phyloP scores from a whole-genome alignment of 23 red algal genomes.

The Gracilaria caudata region DNA sequence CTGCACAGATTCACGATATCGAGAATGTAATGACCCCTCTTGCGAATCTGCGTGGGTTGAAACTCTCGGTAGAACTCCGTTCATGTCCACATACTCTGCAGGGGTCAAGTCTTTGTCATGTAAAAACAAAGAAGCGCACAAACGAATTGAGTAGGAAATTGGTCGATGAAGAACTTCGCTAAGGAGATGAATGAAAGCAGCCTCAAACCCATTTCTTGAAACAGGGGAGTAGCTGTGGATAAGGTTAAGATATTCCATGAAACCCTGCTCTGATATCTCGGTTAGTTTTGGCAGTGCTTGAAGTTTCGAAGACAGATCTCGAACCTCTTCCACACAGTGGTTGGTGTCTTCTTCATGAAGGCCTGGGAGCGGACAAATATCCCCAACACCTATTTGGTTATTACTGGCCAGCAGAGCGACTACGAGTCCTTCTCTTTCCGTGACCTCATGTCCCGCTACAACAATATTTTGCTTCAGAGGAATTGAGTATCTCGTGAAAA shows the following conservation, averaged over 20 bases:
- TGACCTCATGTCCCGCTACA: constrained; percentile 28
- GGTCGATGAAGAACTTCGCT: background rate
- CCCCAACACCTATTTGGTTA: constrained; percentile 22
- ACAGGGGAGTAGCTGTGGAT: constrained; percentile 4
- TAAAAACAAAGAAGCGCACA: background rate
- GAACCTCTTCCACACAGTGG: constrained; percentile 10
- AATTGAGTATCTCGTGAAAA: background rate
- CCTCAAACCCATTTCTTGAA: constrained; percentile 20
- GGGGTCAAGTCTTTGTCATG: background rate
- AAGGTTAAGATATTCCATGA: constrained; percentile 8
- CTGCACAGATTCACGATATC: constrained; percentile 1
- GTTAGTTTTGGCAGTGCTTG: background rate
- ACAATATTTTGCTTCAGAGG: constrained; percentile 12
- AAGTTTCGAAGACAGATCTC: background rate
- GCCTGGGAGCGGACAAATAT: constrained; percentile 57
- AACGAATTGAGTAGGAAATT: background rate
- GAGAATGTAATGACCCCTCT: background rate
- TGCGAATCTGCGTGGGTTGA: background rate
- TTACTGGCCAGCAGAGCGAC: constrained; percentile 7
- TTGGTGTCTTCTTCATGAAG: constrained; percentile 34
- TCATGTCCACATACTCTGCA: background rate
- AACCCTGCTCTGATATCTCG: background rate
- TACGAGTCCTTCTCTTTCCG: constrained; percentile 19
- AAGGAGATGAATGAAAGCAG: constrained; percentile 43
- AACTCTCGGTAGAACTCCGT: constrained; percentile 1